Base-by-base conservation (phyloP, 1,284 basidiomycete genomes). In the Cystobasidiaceae sp. region DNA sequence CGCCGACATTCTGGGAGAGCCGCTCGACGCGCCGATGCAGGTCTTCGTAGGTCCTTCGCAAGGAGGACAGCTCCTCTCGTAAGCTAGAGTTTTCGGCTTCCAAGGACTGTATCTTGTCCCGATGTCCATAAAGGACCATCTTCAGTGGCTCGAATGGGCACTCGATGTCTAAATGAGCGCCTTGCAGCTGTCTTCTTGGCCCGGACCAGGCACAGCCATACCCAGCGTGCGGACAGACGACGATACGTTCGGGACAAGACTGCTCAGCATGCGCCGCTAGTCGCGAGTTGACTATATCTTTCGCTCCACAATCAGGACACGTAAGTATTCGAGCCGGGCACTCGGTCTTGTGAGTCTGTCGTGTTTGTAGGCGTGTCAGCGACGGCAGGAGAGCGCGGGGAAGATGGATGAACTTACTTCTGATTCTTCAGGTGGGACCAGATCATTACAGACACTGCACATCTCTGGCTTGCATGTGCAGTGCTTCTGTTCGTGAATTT, bases 91-190 rank as follows among this genome's bases (percentile, higher is more conserved):
- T 64, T n/a, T 64, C 61, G 8, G 11, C 30, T 34, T 64, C 46
- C 6, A 64, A 33, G 11, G 39, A n/a, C 21, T 15, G 9, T 8
- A 64, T 23, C 4, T 34, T 30, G 5, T 32, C n/a, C 39, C 56
- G 51, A 19, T 56, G 28, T 1, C 6, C 32, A 11, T 43, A 28
- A n/a, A 64, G 51, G 6, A 55, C 30, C 4, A 30, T 32, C 15
- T 64, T 64, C 32, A 64, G 45, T 19, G 61, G 61, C 25, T 64
- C 61, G 33, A 45, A 64, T 4, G 52, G 32, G 43, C 61, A 64
- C 5, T 64, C 52, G 15, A 45, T 30, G n/a, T 27, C 27, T 25
- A 56, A 17, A 48, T 64, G 61, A 6, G 46, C 30, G 25, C 30
- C 37, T 27, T 23, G 23, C 11, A 64, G 30, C 4, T 46, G 27